Evolutionary conservation across 1,139 yeast genomes (phyloP), one percentile per base, ranked within the genome.

Genomic region (Geotrichum bryndzae): DNA sequence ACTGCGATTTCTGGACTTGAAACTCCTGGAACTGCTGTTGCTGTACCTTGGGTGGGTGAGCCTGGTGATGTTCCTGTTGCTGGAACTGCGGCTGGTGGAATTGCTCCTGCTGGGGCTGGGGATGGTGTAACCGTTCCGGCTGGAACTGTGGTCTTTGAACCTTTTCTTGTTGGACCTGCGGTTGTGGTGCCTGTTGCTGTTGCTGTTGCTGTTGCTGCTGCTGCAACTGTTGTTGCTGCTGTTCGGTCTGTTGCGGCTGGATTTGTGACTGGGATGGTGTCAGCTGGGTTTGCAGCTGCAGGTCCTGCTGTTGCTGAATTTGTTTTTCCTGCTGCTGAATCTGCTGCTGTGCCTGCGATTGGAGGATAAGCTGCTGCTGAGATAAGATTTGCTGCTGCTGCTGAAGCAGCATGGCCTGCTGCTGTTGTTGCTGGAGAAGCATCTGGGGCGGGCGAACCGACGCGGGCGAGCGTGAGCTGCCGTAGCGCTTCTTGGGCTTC

Each of bases 381-480:
- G 57, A 59, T 7, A 51, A 53, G 41, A 57, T 53, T 33, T 41
- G 51, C 57, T 61, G 67, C 53, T 59, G 64, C 59, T 65, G 68
- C 50, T 62, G 48, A 41, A 41, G 48, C 18, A 41, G 48, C 48
- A 41, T 41, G 2, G 48, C 48, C 23, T 41, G 48, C 13, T 41
- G 48, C 8, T 41, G 64, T 31, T 62, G 68, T 3, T 46, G 58
- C 11, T 41, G 27, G 15, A 55, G 3, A 13, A 27, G 18, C 8
- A n/a, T 7, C 7, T n/a, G 48, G 22, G 53, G 23, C 18, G 54
- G 50, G 18, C n/a, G 10, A 7, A 50, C 48, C 3, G 54, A 50
- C 53, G 53, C 35, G 23, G 58, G 57, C 31, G 53, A 48, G 31
- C 57, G 57, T 3, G 57, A 35, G 48, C 53, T 48, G 13, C 46